These are phyloP conservation scores for Crucibulum laeve DNA, from an alignment of 768 basidiomycete species.

Conservation along the genomic window DNA sequence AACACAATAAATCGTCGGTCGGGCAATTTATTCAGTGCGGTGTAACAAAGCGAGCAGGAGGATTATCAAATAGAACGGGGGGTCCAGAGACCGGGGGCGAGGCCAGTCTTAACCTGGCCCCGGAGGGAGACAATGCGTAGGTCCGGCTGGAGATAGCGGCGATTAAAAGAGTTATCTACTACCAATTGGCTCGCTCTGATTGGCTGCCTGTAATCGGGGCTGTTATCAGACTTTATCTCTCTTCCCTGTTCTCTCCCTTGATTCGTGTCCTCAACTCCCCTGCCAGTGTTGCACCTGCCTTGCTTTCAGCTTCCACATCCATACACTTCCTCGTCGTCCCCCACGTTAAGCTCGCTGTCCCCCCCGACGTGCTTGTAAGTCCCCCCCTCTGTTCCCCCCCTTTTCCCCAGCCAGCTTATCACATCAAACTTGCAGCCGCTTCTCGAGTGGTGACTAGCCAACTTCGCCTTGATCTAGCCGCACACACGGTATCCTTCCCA, in stretches of 20 bases:
- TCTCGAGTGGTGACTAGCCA: too few relatives aligned
- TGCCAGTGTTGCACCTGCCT: slow-evolving; percentile 7
- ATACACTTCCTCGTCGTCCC: slow-evolving; percentile 10
- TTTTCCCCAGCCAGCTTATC: slow-evolving; percentile 1
- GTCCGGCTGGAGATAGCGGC: slow-evolving; percentile 5
- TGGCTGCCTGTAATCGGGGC: slow-evolving; percentile 18
- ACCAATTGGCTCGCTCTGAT: slow-evolving; percentile 28
- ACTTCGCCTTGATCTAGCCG: too few relatives aligned
- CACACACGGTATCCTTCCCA: too few relatives aligned
- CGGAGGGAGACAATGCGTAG: background rate
- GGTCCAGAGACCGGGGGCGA: too few relatives aligned
- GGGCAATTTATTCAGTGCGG: too few relatives aligned
- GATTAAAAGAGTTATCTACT: slow-evolving; percentile 14
- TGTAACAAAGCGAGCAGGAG: too few relatives aligned
- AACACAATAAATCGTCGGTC: too few relatives aligned
- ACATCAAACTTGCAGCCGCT: too few relatives aligned
- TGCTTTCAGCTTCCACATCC: too few relatives aligned
- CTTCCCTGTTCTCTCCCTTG: slow-evolving; percentile 12
- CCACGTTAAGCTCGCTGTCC: slow-evolving; percentile 5
- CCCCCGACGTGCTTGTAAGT: background rate
- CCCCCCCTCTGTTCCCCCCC: slow-evolving; percentile 1
- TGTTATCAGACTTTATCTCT: slow-evolving; percentile 22
- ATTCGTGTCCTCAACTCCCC: slow-evolving; percentile 15
- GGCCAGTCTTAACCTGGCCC: too few relatives aligned
- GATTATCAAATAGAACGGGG: too few relatives aligned